Conservation (phyloP, 2,329 filamentous ascomycete genomes). For the Colletotrichum orchidophilum region DNA sequence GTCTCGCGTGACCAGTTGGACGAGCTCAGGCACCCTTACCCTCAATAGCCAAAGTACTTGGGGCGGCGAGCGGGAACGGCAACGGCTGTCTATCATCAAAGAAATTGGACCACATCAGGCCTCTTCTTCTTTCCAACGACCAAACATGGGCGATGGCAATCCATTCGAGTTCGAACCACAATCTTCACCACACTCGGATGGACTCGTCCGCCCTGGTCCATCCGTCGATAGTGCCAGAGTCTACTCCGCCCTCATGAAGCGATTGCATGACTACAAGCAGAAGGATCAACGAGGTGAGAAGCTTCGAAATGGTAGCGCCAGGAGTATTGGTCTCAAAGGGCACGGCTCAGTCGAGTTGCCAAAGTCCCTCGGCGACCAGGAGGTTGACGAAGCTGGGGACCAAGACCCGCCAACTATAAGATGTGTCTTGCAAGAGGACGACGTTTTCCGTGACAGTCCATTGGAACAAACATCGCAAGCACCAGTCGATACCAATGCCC, state of each 20-base stretch:
- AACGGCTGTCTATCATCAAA: slow-evolving; percentile 72
- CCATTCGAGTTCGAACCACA: slow-evolving; percentile 16
- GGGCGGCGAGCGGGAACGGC: slow-evolving; percentile 56
- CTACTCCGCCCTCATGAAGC: slow-evolving; percentile 72
- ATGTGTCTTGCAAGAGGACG: slow-evolving; percentile 44
- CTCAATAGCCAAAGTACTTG: slow-evolving; percentile 53
- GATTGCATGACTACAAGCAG: slow-evolving; percentile 52
- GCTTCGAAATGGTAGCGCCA: neutral
- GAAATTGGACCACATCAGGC: slow-evolving; percentile 60
- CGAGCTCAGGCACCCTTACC: slow-evolving; percentile 68
- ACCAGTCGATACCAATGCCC: neutral
- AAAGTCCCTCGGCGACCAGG: neutral
- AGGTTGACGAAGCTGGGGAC: neutral
- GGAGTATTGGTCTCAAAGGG: too few relatives aligned
- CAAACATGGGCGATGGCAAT: slow-evolving; percentile 38
- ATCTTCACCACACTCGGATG: neutral
- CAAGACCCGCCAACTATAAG: slow-evolving; percentile 38
- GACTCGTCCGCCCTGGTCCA: slow-evolving; percentile 34
- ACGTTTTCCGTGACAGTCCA: slow-evolving; percentile 42
- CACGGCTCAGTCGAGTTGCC: neutral
- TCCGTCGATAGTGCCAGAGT: slow-evolving; percentile 66
- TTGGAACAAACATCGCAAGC: neutral
- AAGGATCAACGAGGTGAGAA: neutral
- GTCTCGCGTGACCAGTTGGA: slow-evolving; percentile 79
- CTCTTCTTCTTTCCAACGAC: slow-evolving; percentile 47